A percentile compares a stretch with the other conserved stretches of the same genome.
These are phyloP conservation scores for Epichloe elymi DNA, from an alignment of 2,329 filamentous ascomycete species.

Conservation along the genomic window DNA sequence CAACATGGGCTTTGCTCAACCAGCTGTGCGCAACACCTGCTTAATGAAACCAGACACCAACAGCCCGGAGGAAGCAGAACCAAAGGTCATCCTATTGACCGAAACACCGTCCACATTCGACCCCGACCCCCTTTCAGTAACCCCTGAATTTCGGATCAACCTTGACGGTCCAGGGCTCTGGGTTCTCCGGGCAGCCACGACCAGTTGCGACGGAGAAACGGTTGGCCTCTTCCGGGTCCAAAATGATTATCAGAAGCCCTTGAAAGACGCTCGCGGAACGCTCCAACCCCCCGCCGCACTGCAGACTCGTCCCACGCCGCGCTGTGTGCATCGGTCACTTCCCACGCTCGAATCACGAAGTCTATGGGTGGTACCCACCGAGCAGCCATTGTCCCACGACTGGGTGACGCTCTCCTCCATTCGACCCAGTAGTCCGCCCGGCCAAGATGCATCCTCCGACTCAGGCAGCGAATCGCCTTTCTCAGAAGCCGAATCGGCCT, in stretches of 20 bases:
- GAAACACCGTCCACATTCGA: not conserved
- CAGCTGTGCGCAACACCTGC: too few relatives aligned
- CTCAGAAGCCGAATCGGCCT: slow-evolving; percentile 7
- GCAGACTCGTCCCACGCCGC: slow-evolving; percentile 1
- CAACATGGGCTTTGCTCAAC: too few relatives aligned
- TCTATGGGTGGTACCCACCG: slow-evolving; percentile 3
- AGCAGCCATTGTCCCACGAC: slow-evolving; percentile 2
- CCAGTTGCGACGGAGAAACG: not conserved
- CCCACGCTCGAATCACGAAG: not conserved
- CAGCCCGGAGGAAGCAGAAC: not conserved
- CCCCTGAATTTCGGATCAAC: not conserved
- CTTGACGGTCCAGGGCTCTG: not conserved
- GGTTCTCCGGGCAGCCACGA: not conserved
- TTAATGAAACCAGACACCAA: not conserved
- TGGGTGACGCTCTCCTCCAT: slow-evolving; percentile 7
- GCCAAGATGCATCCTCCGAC: slow-evolving; percentile 1
- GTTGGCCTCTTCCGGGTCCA: not conserved
- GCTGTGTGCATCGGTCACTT: not conserved
- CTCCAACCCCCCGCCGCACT: not conserved
- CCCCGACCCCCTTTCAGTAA: not conserved
- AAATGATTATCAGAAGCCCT: not conserved
- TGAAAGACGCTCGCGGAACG: not conserved
- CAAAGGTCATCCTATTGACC: not conserved
- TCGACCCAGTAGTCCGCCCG: slow-evolving; percentile 3
- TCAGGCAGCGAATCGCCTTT: slow-evolving; percentile 8